Base-by-base conservation (phyloP, 495 filamentous ascomycete genomes). In the Cercophora sp. region DNA sequence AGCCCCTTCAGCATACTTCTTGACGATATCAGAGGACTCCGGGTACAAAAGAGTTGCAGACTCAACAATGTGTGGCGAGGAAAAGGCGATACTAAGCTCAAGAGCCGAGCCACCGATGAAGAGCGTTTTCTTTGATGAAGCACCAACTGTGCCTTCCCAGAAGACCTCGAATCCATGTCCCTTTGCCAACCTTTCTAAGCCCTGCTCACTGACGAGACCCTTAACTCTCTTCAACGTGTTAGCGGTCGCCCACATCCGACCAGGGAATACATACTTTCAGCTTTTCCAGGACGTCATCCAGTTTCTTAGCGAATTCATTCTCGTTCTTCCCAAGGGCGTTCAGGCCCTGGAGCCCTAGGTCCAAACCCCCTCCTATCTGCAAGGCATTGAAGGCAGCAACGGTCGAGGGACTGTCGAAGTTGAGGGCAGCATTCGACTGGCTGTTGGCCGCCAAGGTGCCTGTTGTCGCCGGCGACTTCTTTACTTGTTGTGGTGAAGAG, bases 121-220 rank as follows among this genome's bases (percentile, higher is more conserved):
- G 55, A 93, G 70, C 20, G 77, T 83, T 51, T 82, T 69, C 35
- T 67, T 75, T 15, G 66, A 69, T 5, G 40, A 18, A 32, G 59
- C 57, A 6, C 66, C 67, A 48, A 73, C 73, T 4, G 73, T 69
- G 13, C 80, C 76, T 56, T 88, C 85, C 81, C 85, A 87, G 25
- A 88, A 70, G 41, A 77, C 82, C 48, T 93, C 89, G 25, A 96
- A 59, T 13, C 73, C 89, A 50, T 86, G 78, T 19, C 86, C 74
- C 57, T 80, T 77, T 5, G 83, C 86, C 27, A 95, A 59, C 35
- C 88, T 77, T 67, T 92, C 88, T 34, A 97, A 74, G 0, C 88
- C 89, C 36, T 90, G 85, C 45, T 91, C 82, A 44, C 88, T 87
- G 26, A 98, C 87, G 13, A 84, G 56, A 15, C 76, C 73, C 49